These are phyloP conservation scores for Saussurea involucrata DNA, from an alignment of 129 eudicot genomes.

Conservation along the genomic window DNA sequence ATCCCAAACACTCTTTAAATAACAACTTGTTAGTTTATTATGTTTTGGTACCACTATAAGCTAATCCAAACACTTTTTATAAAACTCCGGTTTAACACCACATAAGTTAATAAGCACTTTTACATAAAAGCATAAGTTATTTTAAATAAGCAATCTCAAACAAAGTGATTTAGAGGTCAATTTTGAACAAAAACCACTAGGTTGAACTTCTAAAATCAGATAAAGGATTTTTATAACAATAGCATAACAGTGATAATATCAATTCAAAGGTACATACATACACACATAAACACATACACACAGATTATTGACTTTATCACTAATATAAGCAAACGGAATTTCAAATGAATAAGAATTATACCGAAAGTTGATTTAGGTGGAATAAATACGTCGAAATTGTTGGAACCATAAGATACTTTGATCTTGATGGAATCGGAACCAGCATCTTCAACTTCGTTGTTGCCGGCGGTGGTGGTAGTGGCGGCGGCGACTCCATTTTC, in stretches of 20 bases:
- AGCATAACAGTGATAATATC: background rate
- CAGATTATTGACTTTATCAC: constrained; percentile 1
- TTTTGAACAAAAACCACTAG: background rate
- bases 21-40: too few species aligned
- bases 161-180: background rate
- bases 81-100: too few species aligned
- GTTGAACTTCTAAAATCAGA: background rate
- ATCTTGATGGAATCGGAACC: constrained; percentile 31
- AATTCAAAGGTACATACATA: background rate
- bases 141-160: too few species aligned
- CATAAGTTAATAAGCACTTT: too few species aligned
- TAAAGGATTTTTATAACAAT: background rate
- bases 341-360: constrained; percentile 14
- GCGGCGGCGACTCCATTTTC: constrained; percentile 16
- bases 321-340: background rate
- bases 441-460: background rate
- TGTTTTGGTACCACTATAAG: too few species aligned
- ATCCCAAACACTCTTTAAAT: too few species aligned
- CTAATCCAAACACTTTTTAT: too few species aligned
- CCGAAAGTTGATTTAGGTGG: constrained; percentile 57
- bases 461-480: constrained; percentile 1
- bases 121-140: too few species aligned
- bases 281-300: background rate
- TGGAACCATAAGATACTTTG: constrained; percentile 48
- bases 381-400: constrained; percentile 31